Percentiles rank a stretch among this genome's conserved stretches.
These are phyloP conservation scores for Mortierella claussenii DNA, from an alignment of 192 early-diverging fungal species.

Conservation along the genomic window DNA sequence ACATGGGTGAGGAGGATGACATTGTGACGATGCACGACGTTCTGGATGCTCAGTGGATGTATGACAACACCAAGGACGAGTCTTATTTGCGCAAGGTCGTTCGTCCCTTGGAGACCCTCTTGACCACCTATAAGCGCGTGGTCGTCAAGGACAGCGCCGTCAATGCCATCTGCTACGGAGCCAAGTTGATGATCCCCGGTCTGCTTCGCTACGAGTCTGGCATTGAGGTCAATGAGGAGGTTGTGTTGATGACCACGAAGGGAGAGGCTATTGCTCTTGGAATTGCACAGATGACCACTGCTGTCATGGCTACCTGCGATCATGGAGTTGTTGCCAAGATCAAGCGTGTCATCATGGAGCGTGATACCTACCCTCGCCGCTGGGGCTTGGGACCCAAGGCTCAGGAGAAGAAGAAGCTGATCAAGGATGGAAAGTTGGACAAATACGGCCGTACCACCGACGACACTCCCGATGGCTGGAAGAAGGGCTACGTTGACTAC, in stretches of 20 bases:
- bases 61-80: slow-evolving; percentile 98
- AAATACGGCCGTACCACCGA: slow-evolving; percentile 76
- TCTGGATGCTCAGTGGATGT: slow-evolving; percentile 98
- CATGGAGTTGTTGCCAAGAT: slow-evolving; percentile 99
- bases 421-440: slow-evolving; percentile 98
- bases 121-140: slow-evolving; percentile 95
- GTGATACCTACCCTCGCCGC: slow-evolving; percentile 97
- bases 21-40: slow-evolving; percentile 99
- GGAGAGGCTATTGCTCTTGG: slow-evolving; percentile 98
- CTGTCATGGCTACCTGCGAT: slow-evolving; percentile 96
- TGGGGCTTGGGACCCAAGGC: slow-evolving; percentile 99
- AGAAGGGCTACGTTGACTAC: background rate
- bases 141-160: slow-evolving; percentile 99
- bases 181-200: slow-evolving; percentile 99
- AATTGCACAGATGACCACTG: slow-evolving; percentile 97
- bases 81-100: slow-evolving; percentile 94
- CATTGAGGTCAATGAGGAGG: slow-evolving; percentile 96
- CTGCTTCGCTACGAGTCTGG: slow-evolving; percentile 95
- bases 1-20: slow-evolving; percentile 91
- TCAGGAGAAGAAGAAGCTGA: slow-evolving; percentile 96
- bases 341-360: slow-evolving; percentile 99
- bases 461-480: background rate
- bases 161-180: slow-evolving; percentile 99
- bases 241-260: slow-evolving; percentile 99
- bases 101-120: slow-evolving; percentile 92